These are phyloP conservation scores for Rhodamnia argentea DNA, from an alignment of 345 rosid genomes.

Conservation along the genomic window DNA sequence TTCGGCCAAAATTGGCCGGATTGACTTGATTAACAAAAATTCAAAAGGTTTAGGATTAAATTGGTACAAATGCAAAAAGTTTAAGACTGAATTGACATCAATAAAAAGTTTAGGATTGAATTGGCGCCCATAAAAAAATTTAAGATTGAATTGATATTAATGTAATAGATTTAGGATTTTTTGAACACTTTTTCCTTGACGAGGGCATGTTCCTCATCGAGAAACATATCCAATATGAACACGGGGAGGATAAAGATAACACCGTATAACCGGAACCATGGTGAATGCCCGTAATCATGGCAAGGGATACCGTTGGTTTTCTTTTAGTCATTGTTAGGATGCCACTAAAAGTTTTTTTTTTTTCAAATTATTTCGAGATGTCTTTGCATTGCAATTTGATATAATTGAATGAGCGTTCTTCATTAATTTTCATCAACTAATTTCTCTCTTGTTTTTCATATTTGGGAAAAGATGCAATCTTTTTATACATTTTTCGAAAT, in stretches of 20 bases:
- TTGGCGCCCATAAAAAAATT: too few species aligned
- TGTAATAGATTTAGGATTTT: too few species aligned
- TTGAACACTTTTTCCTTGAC: too few species aligned
- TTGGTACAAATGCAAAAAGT: too few species aligned
- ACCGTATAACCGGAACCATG: neutral
- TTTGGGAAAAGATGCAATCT: neutral
- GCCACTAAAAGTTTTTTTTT: neutral
- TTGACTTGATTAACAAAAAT: too few species aligned
- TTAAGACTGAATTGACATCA: too few species aligned
- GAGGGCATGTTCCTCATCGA: too few species aligned
- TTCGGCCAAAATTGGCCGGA: too few species aligned
- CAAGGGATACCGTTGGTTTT: neutral
- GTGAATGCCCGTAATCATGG: neutral
- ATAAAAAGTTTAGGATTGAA: too few species aligned
- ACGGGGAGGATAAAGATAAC: neutral
- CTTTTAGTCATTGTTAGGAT: neutral
- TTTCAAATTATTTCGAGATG: neutral
- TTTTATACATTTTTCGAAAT: neutral
- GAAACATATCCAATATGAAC: neutral
- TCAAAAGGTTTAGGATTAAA: too few species aligned
- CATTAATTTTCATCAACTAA: neutral
- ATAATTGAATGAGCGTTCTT: neutral
- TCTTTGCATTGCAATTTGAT: neutral
- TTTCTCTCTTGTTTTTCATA: neutral
- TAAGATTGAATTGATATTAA: too few species aligned